These are phyloP conservation scores for Lumnitzera racemosa DNA, from an alignment of 345 rosid genomes.

Conservation along the genomic window DNA sequence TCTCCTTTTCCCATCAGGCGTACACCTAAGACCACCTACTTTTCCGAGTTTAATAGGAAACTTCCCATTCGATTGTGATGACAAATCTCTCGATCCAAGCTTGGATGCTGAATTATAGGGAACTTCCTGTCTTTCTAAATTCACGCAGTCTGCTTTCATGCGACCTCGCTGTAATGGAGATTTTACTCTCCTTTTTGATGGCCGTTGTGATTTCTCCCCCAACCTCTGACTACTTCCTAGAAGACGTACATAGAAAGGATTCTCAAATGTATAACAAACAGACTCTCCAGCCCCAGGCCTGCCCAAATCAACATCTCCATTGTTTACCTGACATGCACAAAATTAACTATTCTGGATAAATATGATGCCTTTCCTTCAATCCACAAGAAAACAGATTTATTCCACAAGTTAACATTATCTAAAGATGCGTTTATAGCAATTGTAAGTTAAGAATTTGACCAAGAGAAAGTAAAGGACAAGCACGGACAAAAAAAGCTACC, in stretches of 20 bases:
- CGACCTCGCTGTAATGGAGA: slow-evolving; percentile 34
- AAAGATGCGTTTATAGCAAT: slow-evolving; percentile 1
- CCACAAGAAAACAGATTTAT: not conserved
- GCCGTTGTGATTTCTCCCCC: slow-evolving; percentile 15
- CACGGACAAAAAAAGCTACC: slow-evolving; percentile 33
- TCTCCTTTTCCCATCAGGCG: slow-evolving; percentile 69
- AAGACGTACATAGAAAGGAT: slow-evolving; percentile 65
- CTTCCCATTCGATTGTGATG: slow-evolving; percentile 28
- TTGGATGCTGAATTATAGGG: slow-evolving; percentile 12
- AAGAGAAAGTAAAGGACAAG: not conserved
- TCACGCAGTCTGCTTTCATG: slow-evolving; percentile 8
- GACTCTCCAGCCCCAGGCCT: slow-evolving; percentile 33
- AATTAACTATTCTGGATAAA: not conserved
- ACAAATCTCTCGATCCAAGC: slow-evolving; percentile 17
- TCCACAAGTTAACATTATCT: not conserved
- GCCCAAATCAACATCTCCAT: slow-evolving; percentile 71
- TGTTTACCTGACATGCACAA: slow-evolving; percentile 63
- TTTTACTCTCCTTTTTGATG: slow-evolving; percentile 49
- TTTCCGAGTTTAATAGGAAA: slow-evolving; percentile 40
- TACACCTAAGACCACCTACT: slow-evolving; percentile 36
- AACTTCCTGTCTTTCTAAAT: slow-evolving; percentile 12
- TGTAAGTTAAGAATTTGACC: not conserved
- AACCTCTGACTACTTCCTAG: slow-evolving; percentile 24
- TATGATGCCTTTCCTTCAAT: too few relatives aligned
- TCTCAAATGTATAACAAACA: slow-evolving; percentile 57